A percentile compares a stretch with the other conserved stretches of the same genome.
Evolutionary conservation across 371 early-diverging fungal genomes (phyloP).

Genomic region (Coemansia sp.): DNA sequence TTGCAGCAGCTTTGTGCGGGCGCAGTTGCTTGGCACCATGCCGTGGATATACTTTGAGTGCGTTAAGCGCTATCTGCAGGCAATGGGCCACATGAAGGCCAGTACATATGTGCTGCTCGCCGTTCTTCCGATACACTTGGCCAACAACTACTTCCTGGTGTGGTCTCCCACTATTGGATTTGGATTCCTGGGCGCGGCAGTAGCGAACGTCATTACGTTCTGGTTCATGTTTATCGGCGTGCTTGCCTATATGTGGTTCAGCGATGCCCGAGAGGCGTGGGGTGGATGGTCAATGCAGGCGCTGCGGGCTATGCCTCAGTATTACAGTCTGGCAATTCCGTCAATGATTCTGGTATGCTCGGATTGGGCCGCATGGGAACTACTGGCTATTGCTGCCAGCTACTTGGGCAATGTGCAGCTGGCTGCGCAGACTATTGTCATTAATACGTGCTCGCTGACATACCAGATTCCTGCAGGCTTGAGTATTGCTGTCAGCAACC

Average conservation of each 20-base stretch:
- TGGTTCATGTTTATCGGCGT: constrained; percentile 66
- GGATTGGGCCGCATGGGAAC: constrained; percentile 69
- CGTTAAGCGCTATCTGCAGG: constrained; percentile 76
- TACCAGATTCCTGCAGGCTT: constrained; percentile 62
- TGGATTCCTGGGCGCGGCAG: constrained; percentile 82
- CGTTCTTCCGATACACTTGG: constrained; percentile 71
- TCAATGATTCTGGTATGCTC: constrained; percentile 68
- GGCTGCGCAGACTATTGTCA: constrained; percentile 80
- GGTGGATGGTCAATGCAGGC: constrained; percentile 74
- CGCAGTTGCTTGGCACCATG: constrained; percentile 67
- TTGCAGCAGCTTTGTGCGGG: constrained; percentile 65
- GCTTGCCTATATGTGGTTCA: constrained; percentile 63
- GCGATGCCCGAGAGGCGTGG: constrained; percentile 74
- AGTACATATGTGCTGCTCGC: constrained; percentile 68
- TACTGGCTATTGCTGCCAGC: constrained; percentile 73
- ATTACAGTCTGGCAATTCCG: constrained; percentile 69
- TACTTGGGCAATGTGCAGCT: constrained; percentile 70
- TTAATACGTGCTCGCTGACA: constrained; percentile 65
- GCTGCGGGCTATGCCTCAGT: constrained; percentile 65
- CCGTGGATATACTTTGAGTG: constrained; percentile 78
- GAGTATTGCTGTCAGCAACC: constrained; percentile 68
- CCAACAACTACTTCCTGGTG: constrained; percentile 72
- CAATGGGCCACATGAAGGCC: constrained; percentile 85
- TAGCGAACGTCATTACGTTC: constrained; percentile 73
- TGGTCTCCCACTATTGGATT: constrained; percentile 62